These are phyloP conservation scores for Kitagawia praeruptora DNA, from an alignment of 129 eudicot genomes.

Conservation along the genomic window DNA sequence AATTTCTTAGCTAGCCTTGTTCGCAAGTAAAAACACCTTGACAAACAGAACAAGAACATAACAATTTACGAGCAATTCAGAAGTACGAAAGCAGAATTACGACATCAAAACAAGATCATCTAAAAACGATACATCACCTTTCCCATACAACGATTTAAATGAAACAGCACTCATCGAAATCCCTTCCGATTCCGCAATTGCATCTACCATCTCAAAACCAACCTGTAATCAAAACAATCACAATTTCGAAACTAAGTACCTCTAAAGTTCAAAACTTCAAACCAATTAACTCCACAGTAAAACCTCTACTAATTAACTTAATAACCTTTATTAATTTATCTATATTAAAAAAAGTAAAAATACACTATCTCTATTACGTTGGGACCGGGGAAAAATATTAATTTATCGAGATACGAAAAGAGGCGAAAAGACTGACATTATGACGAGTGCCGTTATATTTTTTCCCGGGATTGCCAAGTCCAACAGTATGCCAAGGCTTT, in stretches of 20 bases:
- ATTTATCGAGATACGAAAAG: not conserved
- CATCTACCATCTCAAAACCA: constrained; percentile 92
- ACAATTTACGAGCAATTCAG: too few species aligned
- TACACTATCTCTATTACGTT: not conserved
- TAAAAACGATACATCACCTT: constrained; percentile 35
- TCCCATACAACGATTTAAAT: constrained; percentile 74
- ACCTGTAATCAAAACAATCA: constrained; percentile 40
- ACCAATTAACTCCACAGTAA: not conserved
- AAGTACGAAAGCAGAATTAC: not conserved
- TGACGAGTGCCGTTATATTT: constrained; percentile 11
- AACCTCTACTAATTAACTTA: too few species aligned
- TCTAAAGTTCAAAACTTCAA: not conserved
- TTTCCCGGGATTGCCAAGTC: constrained; percentile 9
- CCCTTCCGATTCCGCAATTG: constrained; percentile 84
- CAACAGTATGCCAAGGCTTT: constrained; percentile 8
- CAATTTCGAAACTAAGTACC: not conserved
- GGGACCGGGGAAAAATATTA: not conserved
- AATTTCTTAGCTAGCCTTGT: too few species aligned
- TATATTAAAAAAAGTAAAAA: too few species aligned
- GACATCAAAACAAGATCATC: not conserved
- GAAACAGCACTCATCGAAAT: constrained; percentile 61
- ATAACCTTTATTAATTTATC: not conserved
- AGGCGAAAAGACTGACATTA: not conserved
- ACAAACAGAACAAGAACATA: too few species aligned
- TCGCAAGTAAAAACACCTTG: too few species aligned